phyloP scores from a whole-genome alignment of 2,329 filamentous ascomycete genomes.

The Didymella exigua region DNA sequence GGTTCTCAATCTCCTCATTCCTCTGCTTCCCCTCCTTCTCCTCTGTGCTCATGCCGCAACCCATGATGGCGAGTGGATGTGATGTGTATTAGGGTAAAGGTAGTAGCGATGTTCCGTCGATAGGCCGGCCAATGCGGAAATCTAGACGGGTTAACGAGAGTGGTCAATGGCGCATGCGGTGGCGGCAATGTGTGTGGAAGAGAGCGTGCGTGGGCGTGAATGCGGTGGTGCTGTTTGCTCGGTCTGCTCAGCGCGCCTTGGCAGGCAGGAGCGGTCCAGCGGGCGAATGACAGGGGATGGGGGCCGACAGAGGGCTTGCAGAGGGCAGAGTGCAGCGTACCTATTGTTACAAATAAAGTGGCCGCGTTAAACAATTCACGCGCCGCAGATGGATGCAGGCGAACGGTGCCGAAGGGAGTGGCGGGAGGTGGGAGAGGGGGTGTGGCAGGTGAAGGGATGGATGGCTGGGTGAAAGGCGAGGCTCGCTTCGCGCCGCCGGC shows the following conservation, averaged over 20 bases:
- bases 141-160: conserved; percentile 20
- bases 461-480: conserved; percentile 32
- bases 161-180: background rate
- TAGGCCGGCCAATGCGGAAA: conserved; percentile 46
- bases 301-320: background rate
- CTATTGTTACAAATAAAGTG: conserved; percentile 31
- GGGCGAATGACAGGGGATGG: background rate
- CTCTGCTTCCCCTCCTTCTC: conserved; percentile 99
- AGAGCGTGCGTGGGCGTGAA: background rate
- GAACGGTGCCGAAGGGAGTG: conserved; percentile 4
- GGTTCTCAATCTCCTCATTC: conserved; percentile 99
- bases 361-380: conserved; percentile 6
- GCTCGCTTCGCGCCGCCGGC: conserved; percentile 36
- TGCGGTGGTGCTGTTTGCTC: background rate
- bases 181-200: background rate
- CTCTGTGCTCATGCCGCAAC: conserved; percentile 99
- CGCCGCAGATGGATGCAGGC: conserved; percentile 1
- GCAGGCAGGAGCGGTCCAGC: conserved; percentile 18
- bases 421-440: conserved; percentile 3
- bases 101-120: conserved; percentile 36
- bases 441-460: conserved; percentile 37
- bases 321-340: conserved; percentile 28
- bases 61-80: conserved; percentile 70
- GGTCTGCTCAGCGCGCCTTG: conserved; percentile 13
- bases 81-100: conserved; percentile 38